These are phyloP conservation scores for Westerdykella aurantiaca DNA, from an alignment of 2,329 filamentous ascomycete species.

Conservation along the genomic window DNA sequence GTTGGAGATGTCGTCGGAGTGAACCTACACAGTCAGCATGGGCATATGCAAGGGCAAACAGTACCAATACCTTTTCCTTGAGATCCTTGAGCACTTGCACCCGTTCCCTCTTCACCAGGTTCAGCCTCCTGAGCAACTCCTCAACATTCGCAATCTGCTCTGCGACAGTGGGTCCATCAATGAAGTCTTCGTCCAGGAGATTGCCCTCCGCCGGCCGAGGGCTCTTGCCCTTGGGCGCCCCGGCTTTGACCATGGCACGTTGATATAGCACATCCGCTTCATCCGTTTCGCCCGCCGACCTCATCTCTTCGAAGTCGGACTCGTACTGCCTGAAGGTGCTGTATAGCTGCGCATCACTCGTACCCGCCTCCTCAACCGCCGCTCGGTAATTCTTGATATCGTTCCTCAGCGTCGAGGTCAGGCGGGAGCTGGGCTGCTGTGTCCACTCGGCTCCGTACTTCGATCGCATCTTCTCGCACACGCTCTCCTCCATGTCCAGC, in stretches of 20 bases:
- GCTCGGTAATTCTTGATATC: conserved; percentile 85
- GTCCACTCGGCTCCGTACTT: conserved; percentile 97
- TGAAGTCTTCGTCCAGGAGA: conserved; percentile 87
- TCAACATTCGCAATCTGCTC: conserved; percentile 89
- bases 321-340: conserved; percentile 81
- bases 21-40: conserved; percentile 56
- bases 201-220: conserved; percentile 64
- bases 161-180: conserved; percentile 70
- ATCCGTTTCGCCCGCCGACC: conserved; percentile 76
- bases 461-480: conserved; percentile 98
- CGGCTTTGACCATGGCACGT: conserved; percentile 72
- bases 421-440: conserved; percentile 84
- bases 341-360: conserved; percentile 78
- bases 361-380: conserved; percentile 81
- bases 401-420: conserved; percentile 79
- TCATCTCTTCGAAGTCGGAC: conserved; percentile 90
- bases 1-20: conserved; percentile 95
- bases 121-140: conserved; percentile 83
- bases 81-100: conserved; percentile 91
- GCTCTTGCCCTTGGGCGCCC: conserved; percentile 57
- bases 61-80: conserved; percentile 76
- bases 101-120: conserved; percentile 84
- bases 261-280: conserved; percentile 88
- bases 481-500: conserved; percentile 92
- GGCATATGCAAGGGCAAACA: neutral